A percentile compares a stretch with the other conserved stretches of the same genome.
phyloP scores from a whole-genome alignment of 2,329 filamentous ascomycete genomes.

The Phaeosphaeriaceae sp. region DNA sequence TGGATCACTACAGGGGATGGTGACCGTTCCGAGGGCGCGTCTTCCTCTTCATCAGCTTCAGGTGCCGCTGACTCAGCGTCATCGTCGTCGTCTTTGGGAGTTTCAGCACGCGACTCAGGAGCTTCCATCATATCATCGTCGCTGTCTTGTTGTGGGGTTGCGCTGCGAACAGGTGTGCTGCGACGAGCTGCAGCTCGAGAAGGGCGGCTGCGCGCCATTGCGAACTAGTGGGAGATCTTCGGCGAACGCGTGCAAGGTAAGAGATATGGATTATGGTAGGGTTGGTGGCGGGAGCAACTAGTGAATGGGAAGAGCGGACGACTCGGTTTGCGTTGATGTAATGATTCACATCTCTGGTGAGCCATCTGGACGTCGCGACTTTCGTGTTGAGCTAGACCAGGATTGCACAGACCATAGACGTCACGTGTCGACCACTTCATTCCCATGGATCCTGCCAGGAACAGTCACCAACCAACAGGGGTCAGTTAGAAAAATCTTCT shows the following conservation, averaged over 20 bases:
- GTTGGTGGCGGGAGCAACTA: background rate
- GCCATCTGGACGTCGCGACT: slow-evolving; percentile 12
- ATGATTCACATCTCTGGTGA: background rate
- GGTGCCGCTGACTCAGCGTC: slow-evolving; percentile 57
- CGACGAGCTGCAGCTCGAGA: slow-evolving; percentile 48
- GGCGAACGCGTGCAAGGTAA: background rate
- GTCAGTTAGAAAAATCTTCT: too few species aligned
- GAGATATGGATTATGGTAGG: background rate
- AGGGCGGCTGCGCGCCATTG: slow-evolving; percentile 46
- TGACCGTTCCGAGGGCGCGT: slow-evolving; percentile 53
- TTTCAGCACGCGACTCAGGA: slow-evolving; percentile 42
- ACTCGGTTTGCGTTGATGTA: background rate
- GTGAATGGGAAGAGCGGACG: background rate
- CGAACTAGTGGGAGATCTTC: background rate
- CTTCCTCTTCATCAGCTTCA: slow-evolving; percentile 44
- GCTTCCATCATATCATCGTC: slow-evolving; percentile 46
- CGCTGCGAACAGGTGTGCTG: slow-evolving; percentile 45
- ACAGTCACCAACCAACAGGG: too few species aligned
- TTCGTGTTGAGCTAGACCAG: slow-evolving; percentile 8
- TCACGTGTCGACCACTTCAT: background rate
- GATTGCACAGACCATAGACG: background rate
- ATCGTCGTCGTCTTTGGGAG: slow-evolving; percentile 57
- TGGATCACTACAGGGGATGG: slow-evolving; percentile 59
- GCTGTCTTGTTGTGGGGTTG: slow-evolving; percentile 44
- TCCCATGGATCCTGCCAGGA: too few species aligned